These are phyloP conservation scores for Aspergillus transmontanensis DNA, from an alignment of 2,329 filamentous ascomycete genomes.

Conservation along the genomic window DNA sequence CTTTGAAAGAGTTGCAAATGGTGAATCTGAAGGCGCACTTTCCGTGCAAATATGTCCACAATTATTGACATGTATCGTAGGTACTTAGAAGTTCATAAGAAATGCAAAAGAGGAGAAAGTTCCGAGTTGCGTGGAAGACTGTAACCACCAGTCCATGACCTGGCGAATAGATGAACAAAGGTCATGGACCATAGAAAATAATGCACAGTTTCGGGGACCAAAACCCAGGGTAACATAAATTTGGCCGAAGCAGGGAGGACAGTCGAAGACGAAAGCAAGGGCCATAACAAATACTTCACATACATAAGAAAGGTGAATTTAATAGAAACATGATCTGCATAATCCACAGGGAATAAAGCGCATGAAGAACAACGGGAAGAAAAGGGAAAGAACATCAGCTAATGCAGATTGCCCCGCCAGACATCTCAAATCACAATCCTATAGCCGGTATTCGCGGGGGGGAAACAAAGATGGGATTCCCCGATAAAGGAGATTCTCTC, in stretches of 20 bases:
- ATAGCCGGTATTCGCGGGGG: conserved; percentile 19
- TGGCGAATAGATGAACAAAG: conserved; percentile 9
- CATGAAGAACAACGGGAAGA: not conserved
- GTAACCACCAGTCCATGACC: conserved; percentile 19
- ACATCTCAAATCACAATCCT: conserved; percentile 23
- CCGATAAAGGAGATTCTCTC: conserved; percentile 18
- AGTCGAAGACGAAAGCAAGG: conserved; percentile 16
- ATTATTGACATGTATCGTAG: not conserved
- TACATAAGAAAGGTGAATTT: conserved; percentile 22
- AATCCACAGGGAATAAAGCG: conserved; percentile 18
- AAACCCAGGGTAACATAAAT: conserved; percentile 26
- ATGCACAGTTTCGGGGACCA: conserved; percentile 26
- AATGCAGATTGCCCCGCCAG: conserved; percentile 27
- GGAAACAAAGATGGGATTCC: conserved; percentile 16
- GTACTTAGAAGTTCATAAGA: conserved; percentile 1
- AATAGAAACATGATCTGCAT: conserved; percentile 17
- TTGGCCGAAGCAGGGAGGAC: conserved; percentile 18
- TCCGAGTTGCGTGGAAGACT: conserved; percentile 14
- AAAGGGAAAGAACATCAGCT: conserved; percentile 18
- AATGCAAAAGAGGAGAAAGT: conserved; percentile 1
- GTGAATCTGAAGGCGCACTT: not conserved
- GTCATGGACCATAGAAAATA: conserved; percentile 18
- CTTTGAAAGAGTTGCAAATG: not conserved
- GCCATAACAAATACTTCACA: conserved; percentile 24
- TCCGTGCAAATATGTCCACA: conserved; percentile 3